Evolutionary conservation across 805 yeast species (phyloP).

Genomic region (Ogataea paradorogensis): DNA sequence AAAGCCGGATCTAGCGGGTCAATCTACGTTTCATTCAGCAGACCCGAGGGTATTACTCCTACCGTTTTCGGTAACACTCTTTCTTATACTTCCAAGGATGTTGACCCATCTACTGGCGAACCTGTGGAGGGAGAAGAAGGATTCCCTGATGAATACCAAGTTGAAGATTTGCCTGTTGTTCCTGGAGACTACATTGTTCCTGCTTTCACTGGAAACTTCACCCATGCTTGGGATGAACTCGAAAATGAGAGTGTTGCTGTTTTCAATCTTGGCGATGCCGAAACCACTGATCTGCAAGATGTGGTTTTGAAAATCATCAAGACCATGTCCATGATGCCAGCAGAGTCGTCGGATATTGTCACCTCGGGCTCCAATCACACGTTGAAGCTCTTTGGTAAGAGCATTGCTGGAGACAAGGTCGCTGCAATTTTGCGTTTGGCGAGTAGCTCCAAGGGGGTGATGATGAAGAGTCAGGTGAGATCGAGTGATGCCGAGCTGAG

Average conservation of each 20-base stretch:
- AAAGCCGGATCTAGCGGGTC: conserved; percentile 70
- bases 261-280: conserved; percentile 54
- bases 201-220: conserved; percentile 73
- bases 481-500: conserved; percentile 50
- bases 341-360: conserved; percentile 70
- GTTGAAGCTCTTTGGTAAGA: conserved; percentile 80
- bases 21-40: conserved; percentile 72
- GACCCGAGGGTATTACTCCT: conserved; percentile 44
- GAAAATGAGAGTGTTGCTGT: conserved; percentile 61
- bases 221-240: conserved; percentile 70
- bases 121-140: conserved; percentile 75
- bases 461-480: conserved; percentile 59
- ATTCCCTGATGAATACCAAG: conserved; percentile 88
- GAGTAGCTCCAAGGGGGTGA: conserved; percentile 43
- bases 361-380: conserved; percentile 58
- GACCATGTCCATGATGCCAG: conserved; percentile 62
- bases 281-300: conserved; percentile 44
- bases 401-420: conserved; percentile 54
- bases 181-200: conserved; percentile 85
- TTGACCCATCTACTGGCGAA: conserved; percentile 67
- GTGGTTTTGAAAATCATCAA: conserved; percentile 53
- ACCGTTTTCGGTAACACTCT: conserved; percentile 61
- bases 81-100: conserved; percentile 74
- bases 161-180: conserved; percentile 69
- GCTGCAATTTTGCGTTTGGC: conserved; percentile 50